Evolutionary conservation across 1,284 basidiomycete species (phyloP), one percentile per base, ranked within the genome.

Genomic region (Schizophyllum commune): DNA sequence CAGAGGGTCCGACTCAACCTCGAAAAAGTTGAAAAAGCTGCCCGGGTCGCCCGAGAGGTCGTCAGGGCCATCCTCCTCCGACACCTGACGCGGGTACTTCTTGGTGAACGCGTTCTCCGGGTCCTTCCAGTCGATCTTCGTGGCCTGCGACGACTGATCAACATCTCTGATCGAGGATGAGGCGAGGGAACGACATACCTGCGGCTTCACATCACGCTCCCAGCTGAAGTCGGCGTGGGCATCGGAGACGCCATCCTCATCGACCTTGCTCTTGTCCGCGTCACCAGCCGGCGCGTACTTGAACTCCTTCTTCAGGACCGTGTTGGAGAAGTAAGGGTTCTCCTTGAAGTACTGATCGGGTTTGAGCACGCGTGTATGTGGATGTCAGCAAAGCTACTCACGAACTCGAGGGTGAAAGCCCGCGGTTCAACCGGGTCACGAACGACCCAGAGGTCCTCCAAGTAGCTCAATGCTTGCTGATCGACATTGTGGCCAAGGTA

Each of bases 1-100:
- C 63, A 77, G 81, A 9, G 82, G 79, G 68, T 92, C 90, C 32
- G 77, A 70, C 17, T 78, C 77, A 60, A 81, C 72, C 72, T 91
- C 91, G 67, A 95, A 94, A 68, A 87, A 88, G 75, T 92, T 91
- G 82, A 95, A 95, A 78, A 95, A 93, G 69, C 86, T 91, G 61
- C 93, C 92, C 56, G 82, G 75, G 61, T 93, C 92, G 32, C 78
- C 76, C 58, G 79, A 74, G 58, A 80, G 67, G 56, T 86, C 83
- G 21, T 83, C 79, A 15, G 85, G 83, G 7, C 79, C 76, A 56
- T 73, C 75, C 22, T 74, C 84, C 51, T 85, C 85, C 60, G 80
- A 82, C 32, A 70, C 67, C 58, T 84, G 80, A 52, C 85, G 85
- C 55, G 92, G 92, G 72, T 92, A 87, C 62, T 88, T 67, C 73